These are phyloP conservation scores for Asterella californica DNA, from an alignment of 225 moss, liverwort and hornwort species.

Conservation along the genomic window DNA sequence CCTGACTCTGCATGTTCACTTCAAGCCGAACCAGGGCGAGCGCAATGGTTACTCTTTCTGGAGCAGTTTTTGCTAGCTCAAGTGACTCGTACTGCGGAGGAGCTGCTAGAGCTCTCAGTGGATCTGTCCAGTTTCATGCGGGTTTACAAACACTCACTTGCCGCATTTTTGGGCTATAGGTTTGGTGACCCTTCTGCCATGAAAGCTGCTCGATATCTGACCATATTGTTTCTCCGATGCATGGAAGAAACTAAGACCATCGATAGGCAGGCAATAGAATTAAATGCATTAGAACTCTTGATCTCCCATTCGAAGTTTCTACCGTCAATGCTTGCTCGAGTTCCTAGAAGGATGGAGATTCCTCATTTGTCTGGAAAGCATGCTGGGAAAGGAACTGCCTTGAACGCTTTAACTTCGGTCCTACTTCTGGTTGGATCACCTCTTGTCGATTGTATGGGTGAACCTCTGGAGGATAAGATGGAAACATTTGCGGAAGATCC, in stretches of 20 bases:
- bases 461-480: not conserved
- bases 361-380: conserved; percentile 65
- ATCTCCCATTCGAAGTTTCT: conserved; percentile 86
- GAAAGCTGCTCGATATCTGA: conserved; percentile 58
- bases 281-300: conserved; percentile 68
- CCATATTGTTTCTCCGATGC: conserved; percentile 46
- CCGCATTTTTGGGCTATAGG: conserved; percentile 52
- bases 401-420: conserved; percentile 80
- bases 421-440: conserved; percentile 75
- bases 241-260: conserved; percentile 31
- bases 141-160: conserved; percentile 50
- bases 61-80: conserved; percentile 53
- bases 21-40: conserved; percentile 7
- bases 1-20: not conserved
- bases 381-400: conserved; percentile 69
- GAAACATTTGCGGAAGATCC: not conserved
- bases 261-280: conserved; percentile 33
- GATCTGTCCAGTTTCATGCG: conserved; percentile 41
- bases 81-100: conserved; percentile 49
- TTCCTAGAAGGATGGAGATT: conserved; percentile 47
- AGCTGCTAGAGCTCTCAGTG: conserved; percentile 36
- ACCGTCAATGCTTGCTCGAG: conserved; percentile 45
- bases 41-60: conserved; percentile 41
- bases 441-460: not conserved
- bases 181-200: conserved; percentile 60